Base-by-base conservation (phyloP, 257 asterid species). In the Scutellaria galericulata region DNA sequence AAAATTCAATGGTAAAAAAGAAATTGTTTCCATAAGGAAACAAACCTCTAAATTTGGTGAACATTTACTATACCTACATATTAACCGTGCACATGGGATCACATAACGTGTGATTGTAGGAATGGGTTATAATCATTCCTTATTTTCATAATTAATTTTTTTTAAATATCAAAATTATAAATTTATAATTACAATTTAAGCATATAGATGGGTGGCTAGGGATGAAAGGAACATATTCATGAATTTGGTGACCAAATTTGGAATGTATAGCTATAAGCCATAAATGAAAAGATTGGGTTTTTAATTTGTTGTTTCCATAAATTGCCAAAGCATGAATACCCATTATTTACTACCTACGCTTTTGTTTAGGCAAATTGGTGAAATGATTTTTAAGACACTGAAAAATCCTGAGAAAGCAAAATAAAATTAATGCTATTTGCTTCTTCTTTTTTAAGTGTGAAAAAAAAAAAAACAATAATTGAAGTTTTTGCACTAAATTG, bases 321-420 rank as follows among this genome's bases (percentile, higher is more conserved):
- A 52, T 64, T 63, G 79, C 73, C 72, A 50, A 64, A 64, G 76
- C 74, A 62, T 76, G 48, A 48, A 73, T 52, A 73, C 64, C 82
- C 27, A 11, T 12, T 39, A 6, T 63, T 76, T 72, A 68, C 27
- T 24, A 24, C 1, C 1, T 24, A 24, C 69, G 74, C 35, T 27
- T 46, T 7, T 63, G 76, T 72, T 54, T 42, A 61, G 12, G 62
- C 44, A 60, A 42, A 51, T 52, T 75, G 18, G 52, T 73, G 71
- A 22, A 22, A 63, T 8, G 5, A 35, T 22, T 68, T 1, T 11
- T 9, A 31, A 46, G 58, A 42, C 31, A 39, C 37, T 14, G 37
- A 48, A 27, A 27, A 31, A 31, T 31, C 37, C 5, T 2, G 37
- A 4, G 37, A 31, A 31, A 31, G 37, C 37, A 31, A 31, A 31